A percentile compares a stretch with the other conserved stretches of the same genome.
Evolutionary conservation across 2,329 filamentous ascomycete genomes (phyloP).

Genomic region (Hymenoscyphus fraxineus): DNA sequence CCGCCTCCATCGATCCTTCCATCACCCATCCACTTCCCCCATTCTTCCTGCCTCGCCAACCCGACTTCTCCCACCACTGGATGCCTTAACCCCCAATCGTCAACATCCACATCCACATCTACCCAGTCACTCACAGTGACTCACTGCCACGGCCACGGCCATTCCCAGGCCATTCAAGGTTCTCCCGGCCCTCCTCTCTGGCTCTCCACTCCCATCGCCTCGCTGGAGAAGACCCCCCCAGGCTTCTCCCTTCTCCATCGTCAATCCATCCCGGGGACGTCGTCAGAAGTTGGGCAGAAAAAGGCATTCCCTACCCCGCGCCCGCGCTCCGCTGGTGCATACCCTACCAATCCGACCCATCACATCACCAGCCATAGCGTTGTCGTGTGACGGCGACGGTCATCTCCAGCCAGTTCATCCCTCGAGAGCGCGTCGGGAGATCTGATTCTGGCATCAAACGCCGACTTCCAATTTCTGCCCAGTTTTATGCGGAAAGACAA

Average conservation of each 20-base stretch:
- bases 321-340: neutral
- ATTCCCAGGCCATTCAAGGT: no score
- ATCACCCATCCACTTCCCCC: no score
- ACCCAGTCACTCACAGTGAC: no score
- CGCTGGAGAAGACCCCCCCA: no score
- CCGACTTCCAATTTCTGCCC: neutral
- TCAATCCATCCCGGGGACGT: neutral
- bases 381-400: slow-evolving; percentile 2
- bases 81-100: no score
- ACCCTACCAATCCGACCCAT: neutral
- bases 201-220: no score
- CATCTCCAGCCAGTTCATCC: neutral
- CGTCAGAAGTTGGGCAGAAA: neutral
- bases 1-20: no score
- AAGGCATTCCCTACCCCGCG: neutral
- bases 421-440: neutral
- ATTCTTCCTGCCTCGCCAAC: no score
- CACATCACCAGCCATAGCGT: neutral
- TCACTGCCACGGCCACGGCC: no score
- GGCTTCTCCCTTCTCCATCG: neutral
- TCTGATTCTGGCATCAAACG: neutral
- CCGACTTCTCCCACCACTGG: no score
- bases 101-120: no score
- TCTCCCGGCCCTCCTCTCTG: no score
- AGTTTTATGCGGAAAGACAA: neutral